Evolutionary conservation across 495 filamentous ascomycete species (phyloP).

Genomic region (Aspergillus bridgeri): DNA sequence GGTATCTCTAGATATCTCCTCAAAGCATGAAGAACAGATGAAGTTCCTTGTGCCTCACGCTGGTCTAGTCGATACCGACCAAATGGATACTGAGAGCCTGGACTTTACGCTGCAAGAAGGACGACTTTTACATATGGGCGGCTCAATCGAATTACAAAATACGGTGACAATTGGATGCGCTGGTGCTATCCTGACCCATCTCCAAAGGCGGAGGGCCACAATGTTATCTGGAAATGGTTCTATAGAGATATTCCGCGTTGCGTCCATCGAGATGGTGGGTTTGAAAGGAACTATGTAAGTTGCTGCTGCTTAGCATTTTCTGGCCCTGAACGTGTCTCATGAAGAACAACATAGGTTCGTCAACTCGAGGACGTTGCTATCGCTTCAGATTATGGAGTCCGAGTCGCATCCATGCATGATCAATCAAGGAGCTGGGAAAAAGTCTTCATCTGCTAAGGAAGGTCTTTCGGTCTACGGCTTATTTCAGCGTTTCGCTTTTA

Average conservation of each 20-base stretch:
- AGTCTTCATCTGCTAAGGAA: constrained; percentile 73
- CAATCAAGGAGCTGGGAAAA: constrained; percentile 69
- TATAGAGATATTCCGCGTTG: constrained; percentile 54
- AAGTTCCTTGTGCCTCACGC: constrained; percentile 58
- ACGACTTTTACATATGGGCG: constrained; percentile 66
- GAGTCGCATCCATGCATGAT: constrained; percentile 84
- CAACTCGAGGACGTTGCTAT: constrained; percentile 71
- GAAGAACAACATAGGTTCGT: constrained; percentile 57
- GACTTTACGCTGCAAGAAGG: constrained; percentile 55
- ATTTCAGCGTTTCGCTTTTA: constrained; percentile 73
- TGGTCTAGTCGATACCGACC: constrained; percentile 40
- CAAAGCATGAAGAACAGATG: constrained; percentile 32
- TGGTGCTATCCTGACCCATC: constrained; percentile 76
- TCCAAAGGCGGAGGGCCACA: constrained; percentile 66
- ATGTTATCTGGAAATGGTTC: constrained; percentile 55
- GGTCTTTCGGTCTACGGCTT: constrained; percentile 86
- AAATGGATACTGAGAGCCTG: constrained; percentile 45
- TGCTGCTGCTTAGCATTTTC: neutral
- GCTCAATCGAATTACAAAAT: constrained; percentile 77
- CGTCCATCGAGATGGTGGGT: constrained; percentile 71
- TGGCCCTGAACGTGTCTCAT: neutral
- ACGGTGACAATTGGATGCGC: constrained; percentile 73
- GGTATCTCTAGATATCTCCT: constrained; percentile 46
- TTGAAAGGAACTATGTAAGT: constrained; percentile 70
- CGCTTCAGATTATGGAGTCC: constrained; percentile 81